Evolutionary conservation across 805 yeast species (phyloP).

Genomic region (Candida insectorum): DNA sequence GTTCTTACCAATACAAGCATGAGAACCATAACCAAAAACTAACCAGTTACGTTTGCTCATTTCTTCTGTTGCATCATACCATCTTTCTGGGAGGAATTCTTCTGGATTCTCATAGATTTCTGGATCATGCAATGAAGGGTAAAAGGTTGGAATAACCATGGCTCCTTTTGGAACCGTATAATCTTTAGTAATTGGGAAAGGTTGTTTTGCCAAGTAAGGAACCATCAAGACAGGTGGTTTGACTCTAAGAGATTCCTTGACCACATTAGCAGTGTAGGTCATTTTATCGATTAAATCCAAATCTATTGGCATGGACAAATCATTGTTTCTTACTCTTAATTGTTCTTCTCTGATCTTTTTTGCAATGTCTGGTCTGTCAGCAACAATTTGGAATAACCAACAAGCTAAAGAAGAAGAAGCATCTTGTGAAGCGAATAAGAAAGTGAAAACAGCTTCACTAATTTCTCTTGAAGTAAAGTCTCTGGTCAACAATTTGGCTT

Average conservation of each 20-base stretch:
- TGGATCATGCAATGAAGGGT: constrained; percentile 96
- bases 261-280: constrained; percentile 87
- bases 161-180: constrained; percentile 96
- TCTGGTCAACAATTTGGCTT: constrained; percentile 62
- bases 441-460: constrained; percentile 94
- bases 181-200: constrained; percentile 75
- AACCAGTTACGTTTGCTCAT: constrained; percentile 88
- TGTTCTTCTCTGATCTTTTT: constrained; percentile 90
- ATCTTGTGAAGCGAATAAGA: constrained; percentile 96
- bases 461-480: constrained; percentile 88
- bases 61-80: constrained; percentile 80
- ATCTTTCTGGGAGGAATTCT: constrained; percentile 92
- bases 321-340: constrained; percentile 73
- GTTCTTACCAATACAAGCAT: constrained; percentile 91
- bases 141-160: constrained; percentile 93
- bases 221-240: constrained; percentile 99
- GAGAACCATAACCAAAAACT: constrained; percentile 97
- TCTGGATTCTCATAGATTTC: constrained; percentile 96
- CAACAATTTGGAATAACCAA: constrained; percentile 95
- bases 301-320: constrained; percentile 57
- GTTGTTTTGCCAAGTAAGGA: constrained; percentile 87
- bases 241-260: constrained; percentile 86
- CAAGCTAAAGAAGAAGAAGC: constrained; percentile 96
- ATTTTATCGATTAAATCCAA: constrained; percentile 78
- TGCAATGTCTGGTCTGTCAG: constrained; percentile 92